These are phyloP conservation scores for Penicillium simplicissimum DNA, from an alignment of 495 filamentous ascomycete genomes.

Conservation along the genomic window DNA sequence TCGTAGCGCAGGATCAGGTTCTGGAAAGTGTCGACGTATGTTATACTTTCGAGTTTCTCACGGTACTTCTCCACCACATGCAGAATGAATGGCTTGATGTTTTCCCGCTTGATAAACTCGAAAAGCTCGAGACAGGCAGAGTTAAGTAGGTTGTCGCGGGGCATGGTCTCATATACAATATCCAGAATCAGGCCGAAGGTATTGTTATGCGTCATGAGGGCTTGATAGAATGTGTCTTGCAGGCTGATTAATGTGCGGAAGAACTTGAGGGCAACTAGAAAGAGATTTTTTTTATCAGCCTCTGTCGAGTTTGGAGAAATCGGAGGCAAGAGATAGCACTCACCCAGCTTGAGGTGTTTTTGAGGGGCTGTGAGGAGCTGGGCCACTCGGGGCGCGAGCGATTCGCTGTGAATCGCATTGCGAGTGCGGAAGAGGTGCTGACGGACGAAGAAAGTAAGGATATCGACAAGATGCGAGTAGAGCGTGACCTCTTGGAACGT, in stretches of 20 bases:
- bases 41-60: constrained; percentile 73
- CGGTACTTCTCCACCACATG: constrained; percentile 90
- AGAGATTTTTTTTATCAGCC: not conserved
- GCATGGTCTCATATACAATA: constrained; percentile 86
- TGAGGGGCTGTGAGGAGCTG: constrained; percentile 83
- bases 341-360: constrained; percentile 91
- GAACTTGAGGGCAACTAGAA: constrained; percentile 79
- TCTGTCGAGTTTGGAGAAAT: not conserved
- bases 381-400: constrained; percentile 75
- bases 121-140: constrained; percentile 97
- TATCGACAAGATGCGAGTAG: constrained; percentile 89
- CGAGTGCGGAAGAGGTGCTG: constrained; percentile 85
- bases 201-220: constrained; percentile 78
- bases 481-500: constrained; percentile 81
- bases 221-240: constrained; percentile 90
- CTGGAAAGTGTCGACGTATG: constrained; percentile 85
- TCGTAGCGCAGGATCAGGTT: constrained; percentile 77
- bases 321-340: constrained; percentile 25
- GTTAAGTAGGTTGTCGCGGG: constrained; percentile 92
- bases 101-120: constrained; percentile 84
- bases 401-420: constrained; percentile 80
- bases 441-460: constrained; percentile 91
- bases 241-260: constrained; percentile 85
- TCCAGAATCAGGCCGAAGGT: constrained; percentile 87
- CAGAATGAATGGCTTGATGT: constrained; percentile 75